Evolutionary conservation across 441 rosid genomes (phyloP).

Genomic region (Manihot esculenta): DNA sequence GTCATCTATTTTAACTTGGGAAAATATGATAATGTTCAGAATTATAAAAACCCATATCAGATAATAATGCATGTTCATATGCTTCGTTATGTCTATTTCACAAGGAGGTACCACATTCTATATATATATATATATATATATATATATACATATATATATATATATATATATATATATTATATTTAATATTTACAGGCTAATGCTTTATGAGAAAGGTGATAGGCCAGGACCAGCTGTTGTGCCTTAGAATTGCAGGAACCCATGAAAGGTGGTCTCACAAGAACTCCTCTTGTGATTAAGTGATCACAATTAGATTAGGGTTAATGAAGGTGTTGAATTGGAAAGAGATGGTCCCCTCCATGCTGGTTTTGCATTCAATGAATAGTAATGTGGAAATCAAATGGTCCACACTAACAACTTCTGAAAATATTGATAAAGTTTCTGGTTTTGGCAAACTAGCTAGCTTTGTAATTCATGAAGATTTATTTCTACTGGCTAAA

Average conservation of each 20-base stretch:
- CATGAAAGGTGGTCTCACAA: no score
- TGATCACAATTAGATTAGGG: not conserved
- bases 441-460: no score
- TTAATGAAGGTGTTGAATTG: not conserved
- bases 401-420: not conserved
- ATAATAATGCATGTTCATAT: not conserved
- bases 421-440: no score
- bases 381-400: no score
- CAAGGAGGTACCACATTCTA: not conserved
- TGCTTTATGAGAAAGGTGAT: not conserved
- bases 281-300: no score
- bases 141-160: no score
- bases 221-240: not conserved
- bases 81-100: constrained; percentile 1
- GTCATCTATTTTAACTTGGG: no score
- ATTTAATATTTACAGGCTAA: no score
- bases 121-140: not conserved
- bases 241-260: no score
- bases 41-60: no score
- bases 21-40: constrained; percentile 5
- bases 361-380: no score
- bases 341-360: not conserved
- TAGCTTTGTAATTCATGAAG: not conserved
- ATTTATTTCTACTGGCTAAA: not conserved
- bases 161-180: no score